Conservation (phyloP, 768 basidiomycete genomes). For the Suillus decipiens region DNA sequence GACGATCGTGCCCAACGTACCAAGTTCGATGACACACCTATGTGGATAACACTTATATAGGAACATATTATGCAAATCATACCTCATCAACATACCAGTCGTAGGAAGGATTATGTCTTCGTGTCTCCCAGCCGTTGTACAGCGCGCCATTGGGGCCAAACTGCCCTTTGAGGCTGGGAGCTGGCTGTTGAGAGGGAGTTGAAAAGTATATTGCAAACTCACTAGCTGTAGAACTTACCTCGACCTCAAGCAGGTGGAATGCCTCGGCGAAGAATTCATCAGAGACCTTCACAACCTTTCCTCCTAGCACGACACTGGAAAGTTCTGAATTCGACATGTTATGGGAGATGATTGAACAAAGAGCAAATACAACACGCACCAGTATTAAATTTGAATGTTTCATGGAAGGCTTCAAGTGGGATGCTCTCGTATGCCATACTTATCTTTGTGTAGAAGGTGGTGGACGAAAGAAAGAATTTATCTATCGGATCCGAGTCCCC, state of each 20-base stretch:
- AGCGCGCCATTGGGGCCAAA: conserved; percentile 96
- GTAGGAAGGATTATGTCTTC: conserved; percentile 83
- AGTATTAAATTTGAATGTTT: conserved; percentile 49
- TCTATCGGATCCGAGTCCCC: neutral
- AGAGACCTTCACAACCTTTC: conserved; percentile 70
- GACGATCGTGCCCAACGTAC: conserved; percentile 66
- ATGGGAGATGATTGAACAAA: neutral
- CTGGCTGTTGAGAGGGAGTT: conserved; percentile 53
- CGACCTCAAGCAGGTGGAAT: conserved; percentile 76
- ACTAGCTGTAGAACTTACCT: conserved; percentile 46
- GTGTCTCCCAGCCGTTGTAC: conserved; percentile 92
- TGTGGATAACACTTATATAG: neutral
- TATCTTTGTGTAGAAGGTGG: neutral
- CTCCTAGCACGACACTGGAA: conserved; percentile 84
- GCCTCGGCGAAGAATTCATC: conserved; percentile 98
- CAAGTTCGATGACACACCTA: conserved; percentile 91
- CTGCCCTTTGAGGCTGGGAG: conserved; percentile 89
- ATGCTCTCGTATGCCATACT: conserved; percentile 47
- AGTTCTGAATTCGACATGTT: conserved; percentile 57
- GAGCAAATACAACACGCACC: conserved; percentile 39
- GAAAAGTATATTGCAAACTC: neutral
- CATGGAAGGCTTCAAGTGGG: conserved; percentile 46
- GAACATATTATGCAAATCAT: neutral
- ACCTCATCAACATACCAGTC: conserved; percentile 67
- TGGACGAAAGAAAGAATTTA: neutral